Evolutionary conservation across 805 yeast genomes (phyloP).

Genomic region (Debaryomyces prosopidis): DNA sequence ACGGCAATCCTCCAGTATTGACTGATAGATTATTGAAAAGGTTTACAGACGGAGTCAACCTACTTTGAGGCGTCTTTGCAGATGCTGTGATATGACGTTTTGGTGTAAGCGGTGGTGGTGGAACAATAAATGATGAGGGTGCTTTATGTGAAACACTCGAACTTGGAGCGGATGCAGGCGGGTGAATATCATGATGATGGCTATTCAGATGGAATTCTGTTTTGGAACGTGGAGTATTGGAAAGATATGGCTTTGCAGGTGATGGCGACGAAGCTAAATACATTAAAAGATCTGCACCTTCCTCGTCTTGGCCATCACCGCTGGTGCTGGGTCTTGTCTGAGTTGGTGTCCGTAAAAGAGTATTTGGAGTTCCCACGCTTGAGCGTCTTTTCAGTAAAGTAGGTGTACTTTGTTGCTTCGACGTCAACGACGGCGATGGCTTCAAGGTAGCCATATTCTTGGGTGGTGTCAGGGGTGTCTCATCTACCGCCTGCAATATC

Average conservation of each 20-base stretch:
- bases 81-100: slow-evolving; percentile 29
- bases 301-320: slow-evolving; percentile 41
- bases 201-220: neutral
- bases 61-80: slow-evolving; percentile 40
- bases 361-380: slow-evolving; percentile 8
- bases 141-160: slow-evolving; percentile 2
- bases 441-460: slow-evolving; percentile 18
- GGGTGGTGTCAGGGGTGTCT: slow-evolving; percentile 28
- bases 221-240: slow-evolving; percentile 29
- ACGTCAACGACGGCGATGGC: slow-evolving; percentile 28
- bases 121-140: slow-evolving; percentile 30
- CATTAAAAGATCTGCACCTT: slow-evolving; percentile 82
- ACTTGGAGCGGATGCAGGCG: slow-evolving; percentile 24
- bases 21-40: slow-evolving; percentile 22
- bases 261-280: slow-evolving; percentile 84
- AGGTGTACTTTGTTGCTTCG: slow-evolving; percentile 27
- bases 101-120: slow-evolving; percentile 47
- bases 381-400: slow-evolving; percentile 26
- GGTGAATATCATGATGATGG: slow-evolving; percentile 6
- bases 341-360: slow-evolving; percentile 37
- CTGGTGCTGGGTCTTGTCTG: slow-evolving; percentile 22
- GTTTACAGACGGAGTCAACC: slow-evolving; percentile 41
- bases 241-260: slow-evolving; percentile 47
- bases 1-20: slow-evolving; percentile 35
- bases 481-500: slow-evolving; percentile 30